A percentile compares a stretch with the other conserved stretches of the same genome.
Conservation (phyloP, 2,329 filamentous ascomycete species). For the Venturia nashicola region DNA sequence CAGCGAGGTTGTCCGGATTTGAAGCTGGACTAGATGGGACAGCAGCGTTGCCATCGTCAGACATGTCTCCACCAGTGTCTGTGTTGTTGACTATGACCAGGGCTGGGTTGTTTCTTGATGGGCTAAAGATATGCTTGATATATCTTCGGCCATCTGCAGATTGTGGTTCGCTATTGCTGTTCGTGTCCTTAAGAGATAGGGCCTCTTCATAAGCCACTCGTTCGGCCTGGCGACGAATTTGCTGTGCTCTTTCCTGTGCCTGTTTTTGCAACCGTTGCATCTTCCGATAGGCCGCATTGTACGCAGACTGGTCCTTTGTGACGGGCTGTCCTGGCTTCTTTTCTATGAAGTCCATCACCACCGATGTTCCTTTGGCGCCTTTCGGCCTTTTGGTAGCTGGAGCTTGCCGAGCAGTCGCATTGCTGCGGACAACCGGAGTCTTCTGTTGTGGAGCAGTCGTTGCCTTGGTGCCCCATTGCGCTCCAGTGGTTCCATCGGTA, state of each 20-base stretch:
- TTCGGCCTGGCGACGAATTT: conserved; percentile 1
- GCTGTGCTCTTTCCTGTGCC: background rate
- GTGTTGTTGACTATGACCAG: background rate
- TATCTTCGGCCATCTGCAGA: background rate
- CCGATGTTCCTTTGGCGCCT: background rate
- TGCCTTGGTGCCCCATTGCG: background rate
- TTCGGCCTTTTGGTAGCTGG: background rate
- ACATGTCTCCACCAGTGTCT: background rate
- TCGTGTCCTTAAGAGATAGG: background rate
- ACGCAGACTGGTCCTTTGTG: background rate
- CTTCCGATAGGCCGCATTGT: conserved; percentile 3
- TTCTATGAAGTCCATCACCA: background rate
- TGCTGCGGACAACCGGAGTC: background rate
- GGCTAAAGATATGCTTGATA: background rate
- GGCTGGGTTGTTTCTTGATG: background rate
- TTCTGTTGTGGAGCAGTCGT: background rate
- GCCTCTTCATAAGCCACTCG: conserved; percentile 2
- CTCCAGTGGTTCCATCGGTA: background rate
- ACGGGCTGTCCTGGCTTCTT: background rate
- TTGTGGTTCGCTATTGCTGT: background rate
- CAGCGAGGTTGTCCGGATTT: background rate
- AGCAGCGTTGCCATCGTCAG: background rate
- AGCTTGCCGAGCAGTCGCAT: background rate
- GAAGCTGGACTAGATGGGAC: background rate
- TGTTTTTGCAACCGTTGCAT: background rate